Evolutionary conservation across 2,329 filamentous ascomycete genomes (phyloP).

Genomic region (Xylaria multiplex): DNA sequence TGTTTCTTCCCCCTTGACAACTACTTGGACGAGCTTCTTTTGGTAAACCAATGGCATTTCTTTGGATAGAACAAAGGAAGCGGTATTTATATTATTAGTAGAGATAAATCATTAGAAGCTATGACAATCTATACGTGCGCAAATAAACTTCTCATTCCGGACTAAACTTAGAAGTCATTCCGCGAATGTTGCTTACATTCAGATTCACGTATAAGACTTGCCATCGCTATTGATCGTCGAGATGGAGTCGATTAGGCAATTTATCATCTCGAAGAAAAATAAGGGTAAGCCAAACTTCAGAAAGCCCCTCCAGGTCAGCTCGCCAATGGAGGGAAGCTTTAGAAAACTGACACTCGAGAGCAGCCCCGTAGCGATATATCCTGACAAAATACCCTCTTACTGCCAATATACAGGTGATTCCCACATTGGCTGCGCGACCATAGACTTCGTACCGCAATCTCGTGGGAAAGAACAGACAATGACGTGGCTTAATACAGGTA

Average conservation of each 20-base stretch:
- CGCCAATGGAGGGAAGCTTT: constrained; percentile 18
- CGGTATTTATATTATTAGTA: not conserved
- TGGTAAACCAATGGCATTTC: not conserved
- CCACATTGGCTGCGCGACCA: not conserved
- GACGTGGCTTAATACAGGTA: constrained; percentile 29
- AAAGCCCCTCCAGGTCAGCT: constrained; percentile 14
- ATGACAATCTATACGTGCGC: not conserved
- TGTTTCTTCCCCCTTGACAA: no score
- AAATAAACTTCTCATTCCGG: constrained; percentile 3
- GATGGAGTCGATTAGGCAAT: constrained; percentile 39
- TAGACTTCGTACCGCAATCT: constrained; percentile 35
- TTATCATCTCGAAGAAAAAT: constrained; percentile 25
- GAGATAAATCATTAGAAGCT: not conserved
- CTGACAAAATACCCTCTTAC: not conserved
- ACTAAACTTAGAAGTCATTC: not conserved
- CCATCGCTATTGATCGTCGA: not conserved
- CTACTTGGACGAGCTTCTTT: not conserved
- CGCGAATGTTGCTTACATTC: no score
- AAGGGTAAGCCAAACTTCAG: constrained; percentile 9
- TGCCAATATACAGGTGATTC: not conserved
- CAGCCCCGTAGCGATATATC: not conserved
- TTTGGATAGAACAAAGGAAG: not conserved
- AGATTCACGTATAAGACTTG: not conserved
- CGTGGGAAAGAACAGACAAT: constrained; percentile 38
- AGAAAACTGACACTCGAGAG: constrained; percentile 11